Evolutionary conservation across 805 yeast species (phyloP).

Genomic region (Middelhovenomyces tepae): DNA sequence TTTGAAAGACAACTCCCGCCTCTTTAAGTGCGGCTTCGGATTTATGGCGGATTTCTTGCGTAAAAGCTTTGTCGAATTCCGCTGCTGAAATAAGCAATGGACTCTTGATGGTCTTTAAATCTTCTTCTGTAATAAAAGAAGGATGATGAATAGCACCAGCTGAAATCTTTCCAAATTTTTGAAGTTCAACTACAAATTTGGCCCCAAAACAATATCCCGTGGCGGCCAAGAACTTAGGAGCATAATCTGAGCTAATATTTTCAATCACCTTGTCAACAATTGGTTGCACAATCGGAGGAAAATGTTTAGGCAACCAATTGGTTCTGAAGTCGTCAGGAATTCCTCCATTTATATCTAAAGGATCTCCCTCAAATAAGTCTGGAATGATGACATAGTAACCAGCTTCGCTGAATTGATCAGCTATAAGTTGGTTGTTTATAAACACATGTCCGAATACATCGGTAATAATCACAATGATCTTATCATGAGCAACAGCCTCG

Average conservation of each 20-base stretch:
- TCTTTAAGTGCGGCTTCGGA: constrained; percentile 52
- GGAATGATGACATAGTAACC: constrained; percentile 67
- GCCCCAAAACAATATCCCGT: constrained; percentile 87
- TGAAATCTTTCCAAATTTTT: constrained; percentile 27
- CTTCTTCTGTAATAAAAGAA: constrained; percentile 57
- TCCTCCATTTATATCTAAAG: constrained; percentile 27
- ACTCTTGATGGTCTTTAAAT: constrained; percentile 47
- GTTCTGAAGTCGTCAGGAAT: constrained; percentile 18
- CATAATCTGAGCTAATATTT: constrained; percentile 35
- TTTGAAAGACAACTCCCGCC: constrained; percentile 47
- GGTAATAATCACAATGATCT: constrained; percentile 50
- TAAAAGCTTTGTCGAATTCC: constrained; percentile 55
- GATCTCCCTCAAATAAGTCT: constrained; percentile 58
- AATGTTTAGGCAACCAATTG: constrained; percentile 50
- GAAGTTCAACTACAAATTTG: constrained; percentile 49
- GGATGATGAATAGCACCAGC: constrained; percentile 82
- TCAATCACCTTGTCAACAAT: constrained; percentile 42
- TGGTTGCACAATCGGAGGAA: constrained; percentile 38
- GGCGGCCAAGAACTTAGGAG: constrained; percentile 43
- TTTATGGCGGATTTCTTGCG: constrained; percentile 51
- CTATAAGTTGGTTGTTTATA: constrained; percentile 46
- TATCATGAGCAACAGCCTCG: constrained; percentile 30
- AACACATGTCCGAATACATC: constrained; percentile 61
- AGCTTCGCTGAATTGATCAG: constrained; percentile 42
- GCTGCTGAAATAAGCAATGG: constrained; percentile 72